These are phyloP conservation scores for Stagonosporopsis rhizophila DNA, from an alignment of 2,329 filamentous ascomycete genomes.

Conservation along the genomic window DNA sequence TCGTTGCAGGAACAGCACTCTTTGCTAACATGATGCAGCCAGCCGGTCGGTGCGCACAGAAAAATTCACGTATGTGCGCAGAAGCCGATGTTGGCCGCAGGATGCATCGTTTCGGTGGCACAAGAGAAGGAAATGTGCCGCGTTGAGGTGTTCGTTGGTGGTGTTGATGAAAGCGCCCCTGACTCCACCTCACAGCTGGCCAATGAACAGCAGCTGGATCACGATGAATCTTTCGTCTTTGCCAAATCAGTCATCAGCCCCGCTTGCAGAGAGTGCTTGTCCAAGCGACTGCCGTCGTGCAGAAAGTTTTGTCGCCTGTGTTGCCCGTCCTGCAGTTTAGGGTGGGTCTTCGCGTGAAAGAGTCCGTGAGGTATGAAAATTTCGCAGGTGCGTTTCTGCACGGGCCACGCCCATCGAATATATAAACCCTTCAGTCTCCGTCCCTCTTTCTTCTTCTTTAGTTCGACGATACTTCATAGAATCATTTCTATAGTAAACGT, in stretches of 20 bases:
- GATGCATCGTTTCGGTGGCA: not conserved
- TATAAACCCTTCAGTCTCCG: constrained; percentile 8
- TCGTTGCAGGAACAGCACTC: not conserved
- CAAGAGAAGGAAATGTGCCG: not conserved
- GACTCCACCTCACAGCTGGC: not conserved
- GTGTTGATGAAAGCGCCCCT: not conserved
- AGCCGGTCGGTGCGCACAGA: not conserved
- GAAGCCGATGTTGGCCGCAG: constrained; percentile 5
- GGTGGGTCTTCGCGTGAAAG: constrained; percentile 4
- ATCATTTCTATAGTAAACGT: constrained; percentile 93
- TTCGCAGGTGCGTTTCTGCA: not conserved
- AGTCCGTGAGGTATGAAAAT: constrained; percentile 9
- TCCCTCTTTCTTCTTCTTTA: constrained; percentile 12
- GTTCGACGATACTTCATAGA: constrained; percentile 35
- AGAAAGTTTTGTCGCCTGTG: not conserved
- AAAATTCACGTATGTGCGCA: not conserved
- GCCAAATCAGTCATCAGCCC: not conserved
- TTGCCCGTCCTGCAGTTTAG: constrained; percentile 1
- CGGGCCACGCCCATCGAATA: not conserved
- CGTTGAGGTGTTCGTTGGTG: not conserved
- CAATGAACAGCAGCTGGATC: not conserved
- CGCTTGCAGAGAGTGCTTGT: not conserved
- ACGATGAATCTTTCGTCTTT: not conserved
- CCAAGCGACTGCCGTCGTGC: constrained; percentile 1
- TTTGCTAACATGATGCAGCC: not conserved